These are phyloP conservation scores for Pythium oligandrum DNA, from an alignment of 352 stramenopile genomes.

Conservation along the genomic window DNA sequence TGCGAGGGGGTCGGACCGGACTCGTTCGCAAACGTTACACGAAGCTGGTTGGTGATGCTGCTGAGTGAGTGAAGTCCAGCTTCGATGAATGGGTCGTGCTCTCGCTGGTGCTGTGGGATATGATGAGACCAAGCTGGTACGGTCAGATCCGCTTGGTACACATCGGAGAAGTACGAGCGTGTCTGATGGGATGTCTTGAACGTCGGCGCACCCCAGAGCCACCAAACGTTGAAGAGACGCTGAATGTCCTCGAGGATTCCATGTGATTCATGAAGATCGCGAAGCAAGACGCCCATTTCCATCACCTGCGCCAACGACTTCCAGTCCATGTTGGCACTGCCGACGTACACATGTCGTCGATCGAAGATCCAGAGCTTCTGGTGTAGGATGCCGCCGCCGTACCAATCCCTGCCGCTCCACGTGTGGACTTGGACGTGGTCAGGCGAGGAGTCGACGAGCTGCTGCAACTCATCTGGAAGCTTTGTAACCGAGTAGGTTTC, in stretches of 20 bases:
- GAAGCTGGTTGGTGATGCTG: constrained; percentile 56
- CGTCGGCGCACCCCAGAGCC: constrained; percentile 42
- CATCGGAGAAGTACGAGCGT: constrained; percentile 45
- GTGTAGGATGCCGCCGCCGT: constrained; percentile 73
- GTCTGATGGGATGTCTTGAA: constrained; percentile 16
- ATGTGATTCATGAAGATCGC: constrained; percentile 31
- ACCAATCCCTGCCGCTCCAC: constrained; percentile 70
- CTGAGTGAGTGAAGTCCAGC: constrained; percentile 33
- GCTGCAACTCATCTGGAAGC: constrained; percentile 55
- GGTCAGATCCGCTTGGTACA: constrained; percentile 47
- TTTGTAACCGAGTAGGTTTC: neutral
- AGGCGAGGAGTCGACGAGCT: constrained; percentile 26
- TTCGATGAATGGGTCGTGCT: constrained; percentile 43
- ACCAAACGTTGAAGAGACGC: constrained; percentile 71
- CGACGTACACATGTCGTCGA: constrained; percentile 55
- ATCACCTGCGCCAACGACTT: constrained; percentile 82
- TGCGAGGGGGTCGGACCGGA: constrained; percentile 10
- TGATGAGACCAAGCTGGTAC: constrained; percentile 61
- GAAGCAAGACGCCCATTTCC: constrained; percentile 71
- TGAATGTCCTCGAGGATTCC: constrained; percentile 47
- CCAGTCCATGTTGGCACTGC: constrained; percentile 86
- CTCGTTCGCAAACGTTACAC: constrained; percentile 16
- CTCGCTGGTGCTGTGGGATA: constrained; percentile 25
- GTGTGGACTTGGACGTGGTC: constrained; percentile 39
- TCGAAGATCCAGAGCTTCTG: constrained; percentile 85